A percentile compares a stretch with the other conserved stretches of the same genome.
Conservation (phyloP, 2,329 filamentous ascomycete species). For the Davidsoniella neocaledoniae region DNA sequence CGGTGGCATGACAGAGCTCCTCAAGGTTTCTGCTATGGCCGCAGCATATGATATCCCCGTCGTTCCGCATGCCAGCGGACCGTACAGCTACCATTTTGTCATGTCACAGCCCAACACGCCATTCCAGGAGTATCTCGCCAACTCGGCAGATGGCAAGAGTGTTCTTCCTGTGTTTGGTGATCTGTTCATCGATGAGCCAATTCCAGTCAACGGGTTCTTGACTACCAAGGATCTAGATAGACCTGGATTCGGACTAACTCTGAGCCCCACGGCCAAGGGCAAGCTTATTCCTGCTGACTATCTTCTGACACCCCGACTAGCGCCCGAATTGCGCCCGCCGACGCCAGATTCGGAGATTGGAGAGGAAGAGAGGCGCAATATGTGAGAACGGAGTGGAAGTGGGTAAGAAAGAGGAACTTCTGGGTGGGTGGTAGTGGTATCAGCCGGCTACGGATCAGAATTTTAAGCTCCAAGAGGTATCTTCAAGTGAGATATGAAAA, state of each 20-base stretch:
- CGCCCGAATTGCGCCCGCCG: constrained; percentile 20
- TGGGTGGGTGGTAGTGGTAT: no score
- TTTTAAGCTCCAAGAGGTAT: no score
- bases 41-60: constrained; percentile 89
- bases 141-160: constrained; percentile 77
- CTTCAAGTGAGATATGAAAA: no score
- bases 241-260: constrained; percentile 76
- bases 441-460: no score
- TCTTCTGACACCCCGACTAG: constrained; percentile 51
- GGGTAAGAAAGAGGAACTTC: not conserved
- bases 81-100: constrained; percentile 93
- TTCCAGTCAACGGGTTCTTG: constrained; percentile 67
- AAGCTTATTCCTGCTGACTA: constrained; percentile 62
- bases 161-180: constrained; percentile 87
- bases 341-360: constrained; percentile 16
- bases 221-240: constrained; percentile 67
- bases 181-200: constrained; percentile 78
- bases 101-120: constrained; percentile 84
- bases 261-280: constrained; percentile 56
- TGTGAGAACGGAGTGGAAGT: not conserved
- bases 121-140: constrained; percentile 92
- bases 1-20: constrained; percentile 77
- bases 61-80: constrained; percentile 83
- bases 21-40: constrained; percentile 77
- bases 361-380: not conserved